Conservation (phyloP, 805 yeast species). For the Candida quercuum region DNA sequence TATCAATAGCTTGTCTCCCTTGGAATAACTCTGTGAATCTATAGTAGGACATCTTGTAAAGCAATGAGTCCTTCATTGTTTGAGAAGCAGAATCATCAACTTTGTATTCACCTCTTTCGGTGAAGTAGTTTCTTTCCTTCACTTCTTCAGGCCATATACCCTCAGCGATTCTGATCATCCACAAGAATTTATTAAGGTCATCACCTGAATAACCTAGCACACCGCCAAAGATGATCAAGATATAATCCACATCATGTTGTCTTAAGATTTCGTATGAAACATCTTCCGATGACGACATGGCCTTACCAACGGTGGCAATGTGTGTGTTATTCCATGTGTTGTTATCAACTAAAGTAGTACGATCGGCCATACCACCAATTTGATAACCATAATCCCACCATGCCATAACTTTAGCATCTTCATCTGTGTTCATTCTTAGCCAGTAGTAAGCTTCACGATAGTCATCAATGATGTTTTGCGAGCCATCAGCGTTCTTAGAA, state of each 20-base stretch:
- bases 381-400: slow-evolving; percentile 99
- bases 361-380: slow-evolving; percentile 99
- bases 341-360: slow-evolving; percentile 97
- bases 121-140: slow-evolving; percentile 78
- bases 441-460: slow-evolving; percentile 98
- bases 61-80: slow-evolving; percentile 82
- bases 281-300: slow-evolving; percentile 88
- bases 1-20: slow-evolving; percentile 59
- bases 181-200: slow-evolving; percentile 90
- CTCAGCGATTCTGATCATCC: slow-evolving; percentile 99
- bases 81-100: slow-evolving; percentile 78
- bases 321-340: slow-evolving; percentile 99
- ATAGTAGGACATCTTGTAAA: slow-evolving; percentile 94
- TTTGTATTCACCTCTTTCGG: slow-evolving; percentile 79
- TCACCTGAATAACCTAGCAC: slow-evolving; percentile 91
- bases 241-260: slow-evolving; percentile 92
- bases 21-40: slow-evolving; percentile 71
- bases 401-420: slow-evolving; percentile 92
- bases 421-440: slow-evolving; percentile 96
- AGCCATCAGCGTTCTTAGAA: slow-evolving; percentile 78
- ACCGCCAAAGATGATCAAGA: slow-evolving; percentile 91
- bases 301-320: slow-evolving; percentile 98
- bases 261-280: slow-evolving; percentile 82
- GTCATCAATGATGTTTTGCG: slow-evolving; percentile 83
- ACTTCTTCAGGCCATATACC: slow-evolving; percentile 99